A percentile compares a stretch with the other conserved stretches of the same genome.
These are phyloP conservation scores for Boletus rubescentipes DNA, from an alignment of 768 basidiomycete species.

Conservation along the genomic window DNA sequence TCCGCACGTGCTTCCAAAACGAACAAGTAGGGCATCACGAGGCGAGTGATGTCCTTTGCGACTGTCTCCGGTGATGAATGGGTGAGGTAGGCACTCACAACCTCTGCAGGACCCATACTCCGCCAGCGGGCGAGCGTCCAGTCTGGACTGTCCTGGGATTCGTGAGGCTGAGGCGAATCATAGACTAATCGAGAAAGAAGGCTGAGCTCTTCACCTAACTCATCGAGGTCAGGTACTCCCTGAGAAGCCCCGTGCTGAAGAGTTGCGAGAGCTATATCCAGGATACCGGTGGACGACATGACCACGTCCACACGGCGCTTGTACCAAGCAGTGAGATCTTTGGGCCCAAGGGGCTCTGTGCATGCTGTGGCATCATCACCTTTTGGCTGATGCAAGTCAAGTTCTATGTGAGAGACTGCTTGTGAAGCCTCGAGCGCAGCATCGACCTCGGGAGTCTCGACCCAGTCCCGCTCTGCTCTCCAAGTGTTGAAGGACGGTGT, in stretches of 20 bases:
- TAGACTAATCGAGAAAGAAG: slow-evolving; percentile 87
- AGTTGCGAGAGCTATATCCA: slow-evolving; percentile 74
- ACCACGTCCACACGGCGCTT: slow-evolving; percentile 57
- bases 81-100: slow-evolving; percentile 74
- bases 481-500: slow-evolving; percentile 36
- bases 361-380: slow-evolving; percentile 3
- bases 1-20: slow-evolving; percentile 89
- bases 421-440: slow-evolving; percentile 38
- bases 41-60: slow-evolving; percentile 62
- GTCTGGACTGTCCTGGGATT: slow-evolving; percentile 48
- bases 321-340: slow-evolving; percentile 73
- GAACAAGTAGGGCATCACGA: slow-evolving; percentile 91
- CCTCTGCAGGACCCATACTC: slow-evolving; percentile 57
- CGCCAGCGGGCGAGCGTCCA: slow-evolving; percentile 81
- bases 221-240: slow-evolving; percentile 75
- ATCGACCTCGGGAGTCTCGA: slow-evolving; percentile 48
- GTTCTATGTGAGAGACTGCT: slow-evolving; percentile 8
- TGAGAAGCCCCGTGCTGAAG: slow-evolving; percentile 86
- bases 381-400: slow-evolving; percentile 12
- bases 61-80: slow-evolving; percentile 68
- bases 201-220: slow-evolving; percentile 88
- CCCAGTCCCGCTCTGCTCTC: slow-evolving; percentile 59
- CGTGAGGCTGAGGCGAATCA: slow-evolving; percentile 54
- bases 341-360: slow-evolving; percentile 14
- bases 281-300: slow-evolving; percentile 66